Evolutionary conservation across 73 alveolate genomes (phyloP).

Genomic region (Durusdinium trenchii): DNA sequence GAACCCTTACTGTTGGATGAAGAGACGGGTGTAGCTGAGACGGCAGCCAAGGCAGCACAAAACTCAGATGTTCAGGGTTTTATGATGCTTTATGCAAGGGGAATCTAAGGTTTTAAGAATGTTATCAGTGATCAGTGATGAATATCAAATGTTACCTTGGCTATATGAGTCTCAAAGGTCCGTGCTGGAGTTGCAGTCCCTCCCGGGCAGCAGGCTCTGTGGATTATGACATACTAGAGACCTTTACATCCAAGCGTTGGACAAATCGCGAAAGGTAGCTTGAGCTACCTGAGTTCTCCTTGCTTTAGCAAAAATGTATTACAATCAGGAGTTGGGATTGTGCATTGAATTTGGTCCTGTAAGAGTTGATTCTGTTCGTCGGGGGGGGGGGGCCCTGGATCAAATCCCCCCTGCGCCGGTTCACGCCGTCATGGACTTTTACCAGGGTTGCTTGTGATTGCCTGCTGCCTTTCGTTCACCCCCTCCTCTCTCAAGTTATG

Average conservation of each 20-base stretch:
- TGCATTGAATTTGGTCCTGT: not conserved
- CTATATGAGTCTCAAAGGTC: not conserved
- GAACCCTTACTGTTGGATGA: constrained; percentile 74
- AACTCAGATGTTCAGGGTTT: too few relatives aligned
- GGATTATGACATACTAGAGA: too few relatives aligned
- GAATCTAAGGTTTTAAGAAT: not conserved
- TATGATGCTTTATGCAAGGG: too few relatives aligned
- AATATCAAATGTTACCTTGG: not conserved
- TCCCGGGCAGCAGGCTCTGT: constrained; percentile 44
- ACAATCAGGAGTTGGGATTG: not conserved
- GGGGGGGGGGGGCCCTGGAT: too few relatives aligned
- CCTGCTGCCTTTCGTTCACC: not conserved
- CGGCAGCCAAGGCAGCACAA: constrained; percentile 80
- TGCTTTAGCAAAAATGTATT: not conserved
- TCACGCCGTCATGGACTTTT: not conserved
- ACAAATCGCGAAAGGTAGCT: not conserved
- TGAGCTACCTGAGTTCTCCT: not conserved
- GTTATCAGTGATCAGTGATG: not conserved
- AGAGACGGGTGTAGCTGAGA: constrained; percentile 80
- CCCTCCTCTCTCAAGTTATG: too few relatives aligned
- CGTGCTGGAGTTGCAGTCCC: constrained; percentile 20
- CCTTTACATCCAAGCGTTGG: too few relatives aligned
- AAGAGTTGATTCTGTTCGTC: not conserved
- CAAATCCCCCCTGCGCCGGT: not conserved
- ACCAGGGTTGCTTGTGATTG: not conserved